These are phyloP conservation scores for Glycine tomentella DNA, from an alignment of 306 rosid species.

Conservation along the genomic window DNA sequence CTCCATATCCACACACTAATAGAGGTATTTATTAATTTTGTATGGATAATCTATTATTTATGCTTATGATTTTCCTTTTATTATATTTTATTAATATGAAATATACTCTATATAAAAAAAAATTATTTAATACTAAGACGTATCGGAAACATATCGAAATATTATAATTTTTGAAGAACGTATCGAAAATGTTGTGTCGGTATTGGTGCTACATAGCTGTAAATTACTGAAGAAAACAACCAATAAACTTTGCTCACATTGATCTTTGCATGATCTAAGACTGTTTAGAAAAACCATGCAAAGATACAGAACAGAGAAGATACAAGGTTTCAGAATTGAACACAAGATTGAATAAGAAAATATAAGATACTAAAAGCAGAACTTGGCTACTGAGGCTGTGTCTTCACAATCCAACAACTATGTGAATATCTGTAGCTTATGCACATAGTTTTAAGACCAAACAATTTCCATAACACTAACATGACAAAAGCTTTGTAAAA, in stretches of 20 bases:
- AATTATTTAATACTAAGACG: too few species aligned
- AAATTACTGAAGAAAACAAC: conserved; percentile 23
- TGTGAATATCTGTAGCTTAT: neutral
- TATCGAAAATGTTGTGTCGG: too few species aligned
- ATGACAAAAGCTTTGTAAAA: neutral
- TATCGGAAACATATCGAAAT: too few species aligned
- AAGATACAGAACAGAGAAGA: neutral
- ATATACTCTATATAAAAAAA: too few species aligned
- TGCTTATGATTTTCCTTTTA: too few species aligned
- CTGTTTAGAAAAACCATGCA: neutral
- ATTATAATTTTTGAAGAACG: too few species aligned
- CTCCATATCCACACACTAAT: too few species aligned
- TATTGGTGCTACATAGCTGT: too few species aligned
- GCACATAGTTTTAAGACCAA: neutral
- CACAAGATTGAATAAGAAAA: neutral
- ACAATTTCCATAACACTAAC: neutral
- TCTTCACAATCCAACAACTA: neutral
- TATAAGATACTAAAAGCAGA: neutral
- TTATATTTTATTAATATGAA: too few species aligned
- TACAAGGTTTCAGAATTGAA: neutral
- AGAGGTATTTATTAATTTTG: too few species aligned
- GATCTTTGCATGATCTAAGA: neutral
- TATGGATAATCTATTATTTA: too few species aligned
- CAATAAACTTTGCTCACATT: neutral
- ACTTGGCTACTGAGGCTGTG: neutral